phyloP scores from a whole-genome alignment of 176 grass and related monocot genomes.

The Phoenix dactylifera region DNA sequence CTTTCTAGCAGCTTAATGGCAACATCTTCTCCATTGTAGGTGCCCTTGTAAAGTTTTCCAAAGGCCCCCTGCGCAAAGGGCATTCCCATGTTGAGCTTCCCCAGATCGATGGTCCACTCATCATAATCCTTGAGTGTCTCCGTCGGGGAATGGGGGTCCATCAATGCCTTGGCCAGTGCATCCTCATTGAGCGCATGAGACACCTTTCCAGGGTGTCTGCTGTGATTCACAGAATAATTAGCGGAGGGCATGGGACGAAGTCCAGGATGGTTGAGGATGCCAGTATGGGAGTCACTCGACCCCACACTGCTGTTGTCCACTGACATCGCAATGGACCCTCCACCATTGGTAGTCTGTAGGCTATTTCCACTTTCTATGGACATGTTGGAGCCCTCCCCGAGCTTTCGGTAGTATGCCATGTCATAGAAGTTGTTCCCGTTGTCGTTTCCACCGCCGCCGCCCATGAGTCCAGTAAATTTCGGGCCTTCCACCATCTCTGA shows the following conservation, averaged over 20 bases:
- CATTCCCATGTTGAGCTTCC: slow-evolving; percentile 48
- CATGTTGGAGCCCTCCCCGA: slow-evolving; percentile 81
- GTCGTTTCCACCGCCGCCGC: background rate
- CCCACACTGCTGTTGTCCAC: slow-evolving; percentile 56
- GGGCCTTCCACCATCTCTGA: slow-evolving; percentile 12
- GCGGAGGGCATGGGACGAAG: slow-evolving; percentile 26
- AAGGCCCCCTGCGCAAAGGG: slow-evolving; percentile 82
- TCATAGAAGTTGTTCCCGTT: slow-evolving; percentile 18
- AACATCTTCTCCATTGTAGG: slow-evolving; percentile 64
- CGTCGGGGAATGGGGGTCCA: slow-evolving; percentile 34
- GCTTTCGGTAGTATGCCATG: slow-evolving; percentile 72
- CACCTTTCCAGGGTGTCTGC: slow-evolving; percentile 13
- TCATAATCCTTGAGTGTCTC: slow-evolving; percentile 53
- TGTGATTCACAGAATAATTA: slow-evolving; percentile 36
- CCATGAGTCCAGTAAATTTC: slow-evolving; percentile 12
- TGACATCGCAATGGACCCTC: slow-evolving; percentile 41
- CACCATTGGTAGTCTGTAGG: slow-evolving; percentile 26
- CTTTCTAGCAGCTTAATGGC: slow-evolving; percentile 71
- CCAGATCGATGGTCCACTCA: slow-evolving; percentile 58
- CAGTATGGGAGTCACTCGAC: slow-evolving; percentile 51
- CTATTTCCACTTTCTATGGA: slow-evolving; percentile 43
- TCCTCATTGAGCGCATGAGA: slow-evolving; percentile 27
- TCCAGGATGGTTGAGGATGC: slow-evolving; percentile 61
- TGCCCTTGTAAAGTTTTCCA: slow-evolving; percentile 59
- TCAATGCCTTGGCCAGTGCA: slow-evolving; percentile 38